Percentiles rank a stretch among this genome's conserved stretches.
Evolutionary conservation across 352 stramenopile genomes (phyloP).

Genomic region (Phytophthora ohioensis): DNA sequence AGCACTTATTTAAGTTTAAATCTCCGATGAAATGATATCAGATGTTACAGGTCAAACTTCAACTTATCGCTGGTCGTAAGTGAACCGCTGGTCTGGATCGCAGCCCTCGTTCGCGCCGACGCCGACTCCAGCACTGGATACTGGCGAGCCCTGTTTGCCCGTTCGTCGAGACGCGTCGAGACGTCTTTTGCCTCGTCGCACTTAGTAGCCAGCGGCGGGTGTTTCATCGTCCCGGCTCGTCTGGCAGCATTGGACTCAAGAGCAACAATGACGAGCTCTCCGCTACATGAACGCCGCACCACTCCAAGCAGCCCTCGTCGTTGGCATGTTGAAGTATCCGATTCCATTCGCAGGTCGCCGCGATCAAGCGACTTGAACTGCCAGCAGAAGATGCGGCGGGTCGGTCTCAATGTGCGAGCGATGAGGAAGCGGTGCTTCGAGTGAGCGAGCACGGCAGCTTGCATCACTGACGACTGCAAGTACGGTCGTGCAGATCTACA

Average conservation of each 20-base stretch:
- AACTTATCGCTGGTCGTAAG: constrained; percentile 39
- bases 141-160: constrained; percentile 17
- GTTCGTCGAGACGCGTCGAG: constrained; percentile 1
- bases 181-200: constrained; percentile 28
- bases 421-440: constrained; percentile 6
- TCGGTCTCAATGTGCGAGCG: background rate
- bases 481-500: background rate
- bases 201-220: constrained; percentile 14
- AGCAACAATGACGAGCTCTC: constrained; percentile 8
- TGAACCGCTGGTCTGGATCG: background rate
- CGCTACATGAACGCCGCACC: constrained; percentile 2
- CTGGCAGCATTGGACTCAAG: constrained; percentile 14
- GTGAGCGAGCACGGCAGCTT: background rate
- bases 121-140: constrained; percentile 4
- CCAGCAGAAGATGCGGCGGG: constrained; percentile 21
- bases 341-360: constrained; percentile 17
- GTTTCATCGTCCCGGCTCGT: constrained; percentile 36
- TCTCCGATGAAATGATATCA: constrained; percentile 9
- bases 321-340: constrained; percentile 18
- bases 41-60: constrained; percentile 23
- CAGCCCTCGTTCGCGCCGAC: constrained; percentile 17
- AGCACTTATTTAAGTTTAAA: constrained; percentile 2
- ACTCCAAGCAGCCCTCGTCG: constrained; percentile 19
- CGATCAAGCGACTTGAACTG: constrained; percentile 15
- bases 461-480: constrained; percentile 9